Percentiles rank a stretch among this genome's conserved stretches.
Conservation (phyloP, 2,329 filamentous ascomycete genomes). For the Fusarium illudens region DNA sequence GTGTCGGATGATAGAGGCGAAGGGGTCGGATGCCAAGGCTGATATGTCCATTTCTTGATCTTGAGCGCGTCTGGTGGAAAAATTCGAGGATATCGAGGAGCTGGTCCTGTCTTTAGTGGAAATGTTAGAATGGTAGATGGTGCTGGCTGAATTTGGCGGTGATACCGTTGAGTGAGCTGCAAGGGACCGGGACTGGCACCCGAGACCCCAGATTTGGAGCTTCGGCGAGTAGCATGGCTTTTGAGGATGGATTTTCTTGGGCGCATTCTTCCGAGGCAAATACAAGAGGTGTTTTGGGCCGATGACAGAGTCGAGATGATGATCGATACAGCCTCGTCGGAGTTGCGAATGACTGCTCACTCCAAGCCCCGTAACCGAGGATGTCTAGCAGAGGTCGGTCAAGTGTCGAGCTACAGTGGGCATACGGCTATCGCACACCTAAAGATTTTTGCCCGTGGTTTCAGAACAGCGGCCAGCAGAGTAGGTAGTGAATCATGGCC, state of each 20-base stretch:
- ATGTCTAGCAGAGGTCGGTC: not conserved
- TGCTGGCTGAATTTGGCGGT: not conserved
- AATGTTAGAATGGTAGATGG: not conserved
- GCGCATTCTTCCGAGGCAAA: not conserved
- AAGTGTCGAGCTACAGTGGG: not conserved
- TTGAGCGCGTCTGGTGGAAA: not conserved
- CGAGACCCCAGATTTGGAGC: not conserved
- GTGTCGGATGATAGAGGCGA: not conserved
- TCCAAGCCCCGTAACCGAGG: not conserved
- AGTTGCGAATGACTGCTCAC: constrained; percentile 16
- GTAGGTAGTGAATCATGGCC: not conserved
- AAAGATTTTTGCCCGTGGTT: not conserved
- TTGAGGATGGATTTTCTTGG: not conserved
- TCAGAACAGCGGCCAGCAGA: not conserved
- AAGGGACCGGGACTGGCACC: not conserved
- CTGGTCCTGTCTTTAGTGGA: not conserved
- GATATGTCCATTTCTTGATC: not conserved
- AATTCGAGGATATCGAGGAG: not conserved
- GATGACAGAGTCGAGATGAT: not conserved
- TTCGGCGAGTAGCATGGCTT: not conserved
- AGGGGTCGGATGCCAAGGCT: not conserved
- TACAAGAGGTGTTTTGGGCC: not conserved
- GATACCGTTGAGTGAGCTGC: not conserved
- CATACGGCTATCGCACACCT: not conserved
- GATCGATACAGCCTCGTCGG: not conserved